A percentile compares a stretch with the other conserved stretches of the same genome.
phyloP scores from a whole-genome alignment of 1,284 basidiomycete genomes.

The Cryptococcus sp. region DNA sequence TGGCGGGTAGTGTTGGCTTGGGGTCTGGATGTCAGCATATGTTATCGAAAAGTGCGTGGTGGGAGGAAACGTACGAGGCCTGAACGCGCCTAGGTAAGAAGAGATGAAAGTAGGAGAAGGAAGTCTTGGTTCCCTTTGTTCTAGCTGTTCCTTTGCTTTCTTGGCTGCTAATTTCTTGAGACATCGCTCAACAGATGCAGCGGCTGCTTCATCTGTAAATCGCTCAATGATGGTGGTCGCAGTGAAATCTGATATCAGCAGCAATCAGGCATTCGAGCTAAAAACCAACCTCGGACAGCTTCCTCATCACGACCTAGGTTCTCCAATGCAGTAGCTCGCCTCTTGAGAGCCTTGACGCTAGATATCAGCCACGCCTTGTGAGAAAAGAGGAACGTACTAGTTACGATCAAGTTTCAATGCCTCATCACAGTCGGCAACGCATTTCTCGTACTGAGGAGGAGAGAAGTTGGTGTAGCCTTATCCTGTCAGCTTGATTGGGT shows the following conservation, averaged over 20 bases:
- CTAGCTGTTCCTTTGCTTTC: constrained; percentile 26
- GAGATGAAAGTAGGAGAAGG: constrained; percentile 91
- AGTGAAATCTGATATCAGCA: constrained; percentile 70
- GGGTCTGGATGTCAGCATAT: constrained; percentile 52
- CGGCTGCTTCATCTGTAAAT: constrained; percentile 78
- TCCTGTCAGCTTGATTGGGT: constrained; percentile 1
- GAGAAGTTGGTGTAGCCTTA: constrained; percentile 88
- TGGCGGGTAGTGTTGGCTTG: constrained; percentile 69
- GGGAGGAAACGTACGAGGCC: constrained; percentile 56
- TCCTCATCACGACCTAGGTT: constrained; percentile 69
- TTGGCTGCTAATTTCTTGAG: constrained; percentile 71
- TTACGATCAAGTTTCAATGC: constrained; percentile 78
- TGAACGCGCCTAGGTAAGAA: constrained; percentile 96
- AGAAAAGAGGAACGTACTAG: constrained; percentile 53
- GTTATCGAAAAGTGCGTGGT: neutral
- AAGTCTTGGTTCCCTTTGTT: constrained; percentile 70
- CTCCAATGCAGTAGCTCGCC: constrained; percentile 83
- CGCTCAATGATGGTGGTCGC: constrained; percentile 91
- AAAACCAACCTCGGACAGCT: constrained; percentile 64
- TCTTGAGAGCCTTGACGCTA: constrained; percentile 85
- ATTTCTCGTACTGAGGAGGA: constrained; percentile 75
- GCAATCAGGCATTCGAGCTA: constrained; percentile 2
- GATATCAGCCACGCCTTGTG: neutral
- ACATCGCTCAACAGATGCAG: constrained; percentile 83
- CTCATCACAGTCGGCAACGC: constrained; percentile 85